These are phyloP conservation scores for Rhizoclosmatium sp. DNA, from an alignment of 192 early-diverging fungal genomes.

Conservation along the genomic window DNA sequence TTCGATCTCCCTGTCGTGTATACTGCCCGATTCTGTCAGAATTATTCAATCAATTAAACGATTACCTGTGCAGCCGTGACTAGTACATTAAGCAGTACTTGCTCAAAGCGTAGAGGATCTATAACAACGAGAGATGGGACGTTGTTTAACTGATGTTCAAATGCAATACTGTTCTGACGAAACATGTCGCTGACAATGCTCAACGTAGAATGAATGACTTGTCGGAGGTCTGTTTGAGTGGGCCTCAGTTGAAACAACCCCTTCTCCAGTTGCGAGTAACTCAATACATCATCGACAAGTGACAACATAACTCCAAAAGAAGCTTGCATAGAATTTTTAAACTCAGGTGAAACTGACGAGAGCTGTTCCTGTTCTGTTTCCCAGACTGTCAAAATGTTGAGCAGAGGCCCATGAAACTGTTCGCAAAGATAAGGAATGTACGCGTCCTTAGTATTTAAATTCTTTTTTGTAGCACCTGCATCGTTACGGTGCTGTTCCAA, in stretches of 20 bases:
- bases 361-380: neutral
- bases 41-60: neutral
- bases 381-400: constrained; percentile 2
- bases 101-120: constrained; percentile 24
- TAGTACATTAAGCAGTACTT: constrained; percentile 16
- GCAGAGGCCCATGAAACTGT: constrained; percentile 30
- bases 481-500: neutral
- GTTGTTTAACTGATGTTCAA: constrained; percentile 14
- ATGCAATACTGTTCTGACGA: neutral
- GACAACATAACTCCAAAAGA: neutral
- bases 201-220: neutral
- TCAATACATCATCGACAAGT: constrained; percentile 29
- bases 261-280: constrained; percentile 12
- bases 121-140: constrained; percentile 9
- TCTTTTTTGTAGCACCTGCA: neutral
- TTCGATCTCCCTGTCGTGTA: neutral
- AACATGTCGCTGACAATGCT: constrained; percentile 2
- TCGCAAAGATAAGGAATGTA: constrained; percentile 21
- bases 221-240: neutral
- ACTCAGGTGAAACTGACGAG: neutral
- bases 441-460: neutral
- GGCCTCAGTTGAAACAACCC: constrained; percentile 9
- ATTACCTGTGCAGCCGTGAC: constrained; percentile 2
- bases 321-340: neutral
- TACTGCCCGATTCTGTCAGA: neutral